Conservation (phyloP, 257 asterid genomes). For the Fraxinus quadrangulata region DNA sequence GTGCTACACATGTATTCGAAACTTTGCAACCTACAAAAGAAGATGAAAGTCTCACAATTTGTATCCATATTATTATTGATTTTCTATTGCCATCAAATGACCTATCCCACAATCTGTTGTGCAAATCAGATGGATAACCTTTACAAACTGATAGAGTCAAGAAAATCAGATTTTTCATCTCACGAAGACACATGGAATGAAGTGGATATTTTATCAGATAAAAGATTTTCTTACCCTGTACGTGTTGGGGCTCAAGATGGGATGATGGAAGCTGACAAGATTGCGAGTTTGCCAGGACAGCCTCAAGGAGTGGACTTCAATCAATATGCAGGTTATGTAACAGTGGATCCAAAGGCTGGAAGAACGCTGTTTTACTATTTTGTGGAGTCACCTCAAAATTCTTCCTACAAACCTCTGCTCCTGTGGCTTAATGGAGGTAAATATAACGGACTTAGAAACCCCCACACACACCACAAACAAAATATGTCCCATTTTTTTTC, state of each 20-base stretch:
- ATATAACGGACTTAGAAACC: background rate
- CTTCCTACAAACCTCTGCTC: constrained; percentile 41
- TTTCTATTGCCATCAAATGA: background rate
- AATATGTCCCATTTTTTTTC: no score
- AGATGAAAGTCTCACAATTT: background rate
- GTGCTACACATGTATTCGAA: background rate
- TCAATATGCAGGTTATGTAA: constrained; percentile 57
- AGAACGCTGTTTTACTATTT: constrained; percentile 54
- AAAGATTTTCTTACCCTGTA: constrained; percentile 17
- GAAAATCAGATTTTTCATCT: background rate
- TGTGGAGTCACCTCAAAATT: constrained; percentile 45
- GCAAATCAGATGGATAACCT: constrained; percentile 2
- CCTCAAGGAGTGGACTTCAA: constrained; percentile 34
- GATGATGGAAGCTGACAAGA: constrained; percentile 25
- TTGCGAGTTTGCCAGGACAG: constrained; percentile 36
- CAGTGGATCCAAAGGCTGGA: constrained; percentile 42
- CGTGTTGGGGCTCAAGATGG: constrained; percentile 30
- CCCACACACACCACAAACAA: background rate
- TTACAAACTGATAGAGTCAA: background rate
- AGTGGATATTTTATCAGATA: background rate
- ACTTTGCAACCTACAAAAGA: background rate
- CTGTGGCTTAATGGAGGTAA: constrained; percentile 66
- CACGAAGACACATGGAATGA: background rate
- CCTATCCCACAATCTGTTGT: background rate
- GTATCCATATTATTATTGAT: background rate